Evolutionary conservation across 441 rosid species (phyloP).

Genomic region (Metrosideros polymorpha): DNA sequence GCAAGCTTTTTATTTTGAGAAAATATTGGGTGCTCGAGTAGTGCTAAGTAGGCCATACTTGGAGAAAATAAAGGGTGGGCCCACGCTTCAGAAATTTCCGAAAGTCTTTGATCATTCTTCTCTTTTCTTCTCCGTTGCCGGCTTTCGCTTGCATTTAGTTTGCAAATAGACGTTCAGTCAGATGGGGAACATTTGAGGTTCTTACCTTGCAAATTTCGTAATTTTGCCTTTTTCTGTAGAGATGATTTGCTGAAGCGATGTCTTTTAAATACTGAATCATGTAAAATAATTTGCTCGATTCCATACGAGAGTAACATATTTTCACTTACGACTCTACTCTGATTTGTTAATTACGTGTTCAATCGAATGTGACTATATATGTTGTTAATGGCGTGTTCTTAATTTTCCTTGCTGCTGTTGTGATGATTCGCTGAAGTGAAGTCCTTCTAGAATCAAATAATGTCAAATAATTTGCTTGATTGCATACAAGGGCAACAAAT

Average conservation of each 20-base stretch:
- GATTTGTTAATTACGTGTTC: neutral
- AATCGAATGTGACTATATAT: no score
- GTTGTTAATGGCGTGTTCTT: no score
- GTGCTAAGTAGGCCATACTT: no score
- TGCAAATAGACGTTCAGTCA: neutral
- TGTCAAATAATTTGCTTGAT: no score
- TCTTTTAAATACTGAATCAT: neutral
- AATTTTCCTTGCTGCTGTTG: no score
- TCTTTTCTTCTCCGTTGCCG: neutral
- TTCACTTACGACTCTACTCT: neutral
- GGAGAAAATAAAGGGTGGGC: no score
- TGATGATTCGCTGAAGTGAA: neutral
- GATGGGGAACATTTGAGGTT: neutral
- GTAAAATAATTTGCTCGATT: neutral
- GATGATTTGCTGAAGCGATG: no score
- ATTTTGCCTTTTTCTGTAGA: accelerated
- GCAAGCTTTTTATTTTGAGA: no score
- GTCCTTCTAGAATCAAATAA: neutral
- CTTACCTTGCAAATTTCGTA: neutral
- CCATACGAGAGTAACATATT: neutral
- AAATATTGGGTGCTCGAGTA: no score
- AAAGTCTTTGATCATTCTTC: neutral
- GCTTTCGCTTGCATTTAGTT: neutral
- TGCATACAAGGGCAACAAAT: no score
- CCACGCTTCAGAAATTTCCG: neutral